Conservation (phyloP, 2,329 filamentous ascomycete species). For the Diaporthe sp. region DNA sequence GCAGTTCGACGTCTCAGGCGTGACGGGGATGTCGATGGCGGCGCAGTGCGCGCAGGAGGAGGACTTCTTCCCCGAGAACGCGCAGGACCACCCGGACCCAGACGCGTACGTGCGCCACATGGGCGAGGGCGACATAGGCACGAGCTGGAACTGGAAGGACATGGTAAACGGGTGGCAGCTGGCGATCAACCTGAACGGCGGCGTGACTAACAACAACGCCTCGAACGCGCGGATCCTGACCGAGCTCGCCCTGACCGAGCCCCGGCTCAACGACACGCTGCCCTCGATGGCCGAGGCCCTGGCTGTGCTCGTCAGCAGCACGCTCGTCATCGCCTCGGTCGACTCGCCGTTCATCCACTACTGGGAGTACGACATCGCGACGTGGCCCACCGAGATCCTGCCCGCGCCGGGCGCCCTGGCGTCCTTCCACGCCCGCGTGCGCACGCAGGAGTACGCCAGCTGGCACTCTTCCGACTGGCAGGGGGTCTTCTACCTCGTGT, state of each 20-base stretch:
- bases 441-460: constrained; percentile 78
- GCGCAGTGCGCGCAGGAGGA: constrained; percentile 66
- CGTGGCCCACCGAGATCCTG: constrained; percentile 50
- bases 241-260: constrained; percentile 62
- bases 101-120: constrained; percentile 68
- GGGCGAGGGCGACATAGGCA: constrained; percentile 47
- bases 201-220: constrained; percentile 67
- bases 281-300: constrained; percentile 83
- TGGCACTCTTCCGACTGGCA: constrained; percentile 74
- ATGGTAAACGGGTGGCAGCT: constrained; percentile 68
- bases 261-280: constrained; percentile 61
- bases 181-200: constrained; percentile 69
- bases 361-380: constrained; percentile 61
- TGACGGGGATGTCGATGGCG: constrained; percentile 70
- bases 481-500: constrained; percentile 75
- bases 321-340: constrained; percentile 72
- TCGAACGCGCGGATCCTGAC: constrained; percentile 72
- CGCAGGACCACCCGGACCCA: constrained; percentile 52
- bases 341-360: constrained; percentile 72
- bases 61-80: constrained; percentile 33
- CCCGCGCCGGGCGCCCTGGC: constrained; percentile 62
- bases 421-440: constrained; percentile 74
- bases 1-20: constrained; percentile 67
- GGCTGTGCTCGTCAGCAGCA: constrained; percentile 77
- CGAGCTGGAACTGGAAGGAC: constrained; percentile 66